Evolutionary conservation across 768 basidiomycete species (phyloP).

Genomic region (Mycena maculata): DNA sequence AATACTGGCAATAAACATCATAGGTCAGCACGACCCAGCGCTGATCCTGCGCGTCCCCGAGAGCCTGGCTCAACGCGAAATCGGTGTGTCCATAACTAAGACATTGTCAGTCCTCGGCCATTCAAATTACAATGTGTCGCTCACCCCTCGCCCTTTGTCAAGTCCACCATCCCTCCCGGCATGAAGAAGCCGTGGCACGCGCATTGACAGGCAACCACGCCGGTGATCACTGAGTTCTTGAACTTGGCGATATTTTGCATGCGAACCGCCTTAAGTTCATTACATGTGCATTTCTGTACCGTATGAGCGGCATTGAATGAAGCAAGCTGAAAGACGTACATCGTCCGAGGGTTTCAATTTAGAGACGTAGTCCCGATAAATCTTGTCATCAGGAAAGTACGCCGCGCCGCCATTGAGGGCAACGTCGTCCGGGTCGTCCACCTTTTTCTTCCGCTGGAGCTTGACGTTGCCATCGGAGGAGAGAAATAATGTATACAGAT

Average conservation of each 20-base stretch:
- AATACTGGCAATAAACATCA: conserved; percentile 45
- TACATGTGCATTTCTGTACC: conserved; percentile 31
- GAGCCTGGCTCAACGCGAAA: neutral
- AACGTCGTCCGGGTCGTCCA: conserved; percentile 11
- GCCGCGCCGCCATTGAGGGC: conserved; percentile 4
- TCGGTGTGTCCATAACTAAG: conserved; percentile 10
- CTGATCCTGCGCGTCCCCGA: neutral
- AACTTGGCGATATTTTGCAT: conserved; percentile 45
- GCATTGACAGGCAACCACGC: conserved; percentile 44
- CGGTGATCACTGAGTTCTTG: conserved; percentile 41
- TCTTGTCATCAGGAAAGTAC: neutral
- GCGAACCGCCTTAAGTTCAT: conserved; percentile 39
- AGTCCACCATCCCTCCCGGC: conserved; percentile 23
- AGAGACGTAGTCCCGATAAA: neutral
- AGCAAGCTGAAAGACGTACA: neutral
- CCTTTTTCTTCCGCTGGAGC: conserved; percentile 7
- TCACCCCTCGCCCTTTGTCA: conserved; percentile 8
- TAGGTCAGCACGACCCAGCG: conserved; percentile 41
- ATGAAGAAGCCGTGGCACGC: conserved; percentile 43
- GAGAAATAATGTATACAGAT: neutral
- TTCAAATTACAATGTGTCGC: neutral
- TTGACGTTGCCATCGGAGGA: conserved; percentile 20
- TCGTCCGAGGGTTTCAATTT: neutral
- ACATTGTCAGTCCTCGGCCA: neutral
- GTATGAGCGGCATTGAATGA: too few relatives aligned